Evolutionary conservation across 768 basidiomycete genomes (phyloP).

Genomic region (Termitomyces sp.): DNA sequence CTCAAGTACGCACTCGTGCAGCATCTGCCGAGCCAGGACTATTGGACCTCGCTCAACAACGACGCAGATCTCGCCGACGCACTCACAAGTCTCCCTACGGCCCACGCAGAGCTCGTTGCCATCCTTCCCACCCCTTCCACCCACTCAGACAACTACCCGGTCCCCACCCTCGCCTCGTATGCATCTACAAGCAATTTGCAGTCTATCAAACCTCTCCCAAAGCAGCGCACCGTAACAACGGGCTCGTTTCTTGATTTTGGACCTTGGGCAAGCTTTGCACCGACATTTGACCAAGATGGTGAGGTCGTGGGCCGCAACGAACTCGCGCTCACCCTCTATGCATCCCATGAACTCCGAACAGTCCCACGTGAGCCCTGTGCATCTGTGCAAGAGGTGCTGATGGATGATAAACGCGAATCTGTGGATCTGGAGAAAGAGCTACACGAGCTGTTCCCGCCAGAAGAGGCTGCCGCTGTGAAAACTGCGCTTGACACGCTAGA

Average conservation of each 20-base stretch:
- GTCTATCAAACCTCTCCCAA: slow-evolving; percentile 35
- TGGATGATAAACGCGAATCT: background rate
- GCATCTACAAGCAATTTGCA: slow-evolving; percentile 34
- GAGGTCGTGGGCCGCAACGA: slow-evolving; percentile 57
- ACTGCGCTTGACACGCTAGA: slow-evolving; percentile 54
- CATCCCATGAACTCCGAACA: slow-evolving; percentile 29
- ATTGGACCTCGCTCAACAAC: slow-evolving; percentile 70
- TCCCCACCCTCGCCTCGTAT: slow-evolving; percentile 56
- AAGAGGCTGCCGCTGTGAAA: slow-evolving; percentile 54
- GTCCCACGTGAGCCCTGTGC: slow-evolving; percentile 18
- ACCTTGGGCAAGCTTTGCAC: slow-evolving; percentile 68
- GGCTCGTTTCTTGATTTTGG: slow-evolving; percentile 81
- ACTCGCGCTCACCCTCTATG: slow-evolving; percentile 55
- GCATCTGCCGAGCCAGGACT: slow-evolving; percentile 69
- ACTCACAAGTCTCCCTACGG: slow-evolving; percentile 50
- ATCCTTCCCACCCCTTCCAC: slow-evolving; percentile 60
- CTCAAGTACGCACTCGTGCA: slow-evolving; percentile 76
- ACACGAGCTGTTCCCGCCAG: slow-evolving; percentile 49
- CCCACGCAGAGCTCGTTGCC: slow-evolving; percentile 71
- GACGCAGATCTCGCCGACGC: slow-evolving; percentile 29
- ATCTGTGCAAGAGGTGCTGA: slow-evolving; percentile 17
- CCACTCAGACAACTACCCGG: slow-evolving; percentile 22
- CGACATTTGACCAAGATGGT: slow-evolving; percentile 74
- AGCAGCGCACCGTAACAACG: slow-evolving; percentile 50
- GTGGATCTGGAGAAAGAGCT: slow-evolving; percentile 36